These are phyloP conservation scores for Penicillium sp. DNA, from an alignment of 2,329 filamentous ascomycete genomes.

Conservation along the genomic window DNA sequence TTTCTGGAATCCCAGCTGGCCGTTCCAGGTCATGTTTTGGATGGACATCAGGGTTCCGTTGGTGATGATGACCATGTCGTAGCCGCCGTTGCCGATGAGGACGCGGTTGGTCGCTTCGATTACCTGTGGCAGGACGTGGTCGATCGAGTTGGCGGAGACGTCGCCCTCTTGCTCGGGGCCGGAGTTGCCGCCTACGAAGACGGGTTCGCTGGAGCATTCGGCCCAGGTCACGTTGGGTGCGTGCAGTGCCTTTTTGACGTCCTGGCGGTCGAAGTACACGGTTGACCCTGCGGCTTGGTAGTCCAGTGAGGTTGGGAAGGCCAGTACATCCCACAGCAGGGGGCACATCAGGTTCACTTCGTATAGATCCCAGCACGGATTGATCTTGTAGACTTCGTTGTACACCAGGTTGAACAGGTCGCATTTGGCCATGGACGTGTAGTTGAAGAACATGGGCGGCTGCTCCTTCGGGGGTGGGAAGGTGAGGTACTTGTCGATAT, in stretches of 20 bases:
- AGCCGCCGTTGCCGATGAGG: constrained; percentile 67
- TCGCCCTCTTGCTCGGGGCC: constrained; percentile 36
- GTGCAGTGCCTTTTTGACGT: constrained; percentile 66
- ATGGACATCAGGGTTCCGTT: constrained; percentile 69
- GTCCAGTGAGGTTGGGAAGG: constrained; percentile 50
- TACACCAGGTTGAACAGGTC: constrained; percentile 55
- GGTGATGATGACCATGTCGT: constrained; percentile 66
- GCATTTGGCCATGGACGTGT: constrained; percentile 48
- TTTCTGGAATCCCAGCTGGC: constrained; percentile 64
- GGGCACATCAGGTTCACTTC: constrained; percentile 69
- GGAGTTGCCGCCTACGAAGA: constrained; percentile 45
- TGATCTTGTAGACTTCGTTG: constrained; percentile 52
- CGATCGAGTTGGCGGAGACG: constrained; percentile 50
- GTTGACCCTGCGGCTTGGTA: constrained; percentile 60
- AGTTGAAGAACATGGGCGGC: constrained; percentile 57
- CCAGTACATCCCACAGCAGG: constrained; percentile 62
- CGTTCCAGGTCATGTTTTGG: constrained; percentile 81
- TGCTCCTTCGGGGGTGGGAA: constrained; percentile 45
- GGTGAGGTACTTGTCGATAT: constrained; percentile 50
- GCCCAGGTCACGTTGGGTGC: constrained; percentile 45
- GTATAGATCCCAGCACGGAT: constrained; percentile 79
- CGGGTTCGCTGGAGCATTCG: constrained; percentile 36
- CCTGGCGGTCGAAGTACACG: constrained; percentile 66
- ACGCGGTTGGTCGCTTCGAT: constrained; percentile 61
- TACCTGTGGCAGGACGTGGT: constrained; percentile 45